Evolutionary conservation across 257 asterid genomes (phyloP).

Genomic region (Solanum bukasovii): DNA sequence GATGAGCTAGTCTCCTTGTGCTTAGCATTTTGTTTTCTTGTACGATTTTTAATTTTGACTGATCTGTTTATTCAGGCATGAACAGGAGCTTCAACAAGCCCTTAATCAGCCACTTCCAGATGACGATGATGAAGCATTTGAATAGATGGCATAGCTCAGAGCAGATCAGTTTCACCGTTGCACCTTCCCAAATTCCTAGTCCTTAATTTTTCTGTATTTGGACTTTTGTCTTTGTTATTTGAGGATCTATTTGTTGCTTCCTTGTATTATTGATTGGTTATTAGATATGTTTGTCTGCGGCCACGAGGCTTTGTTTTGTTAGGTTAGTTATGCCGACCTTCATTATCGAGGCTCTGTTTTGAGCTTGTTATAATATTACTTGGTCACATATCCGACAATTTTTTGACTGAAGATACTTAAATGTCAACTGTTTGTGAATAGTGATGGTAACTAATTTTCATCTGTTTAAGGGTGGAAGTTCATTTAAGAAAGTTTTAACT

Average conservation of each 20-base stretch:
- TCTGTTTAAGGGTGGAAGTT: neutral
- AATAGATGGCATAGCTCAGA: slow-evolving; percentile 10
- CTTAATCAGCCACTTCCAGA: slow-evolving; percentile 65
- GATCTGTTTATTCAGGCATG: neutral
- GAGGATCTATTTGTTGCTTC: neutral
- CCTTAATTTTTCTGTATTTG: neutral
- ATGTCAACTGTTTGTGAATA: neutral
- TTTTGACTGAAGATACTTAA: neutral
- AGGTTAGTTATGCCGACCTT: neutral
- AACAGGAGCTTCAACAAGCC: slow-evolving; percentile 25
- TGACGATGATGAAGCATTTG: slow-evolving; percentile 63
- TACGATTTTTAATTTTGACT: neutral
- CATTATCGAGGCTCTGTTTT: neutral
- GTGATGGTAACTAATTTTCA: neutral
- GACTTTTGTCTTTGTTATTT: neutral
- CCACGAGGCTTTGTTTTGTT: neutral
- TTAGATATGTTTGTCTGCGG: neutral
- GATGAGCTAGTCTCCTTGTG: neutral
- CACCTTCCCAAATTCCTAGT: neutral
- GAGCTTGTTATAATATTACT: neutral
- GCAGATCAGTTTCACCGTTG: neutral
- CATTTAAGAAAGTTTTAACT: neutral
- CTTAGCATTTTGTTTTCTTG: neutral
- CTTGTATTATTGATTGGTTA: neutral
- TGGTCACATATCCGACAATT: neutral